Percentiles rank a stretch among this genome's conserved stretches.
Conservation (phyloP, 1,284 basidiomycete species). For the Ustilago esculenta region DNA sequence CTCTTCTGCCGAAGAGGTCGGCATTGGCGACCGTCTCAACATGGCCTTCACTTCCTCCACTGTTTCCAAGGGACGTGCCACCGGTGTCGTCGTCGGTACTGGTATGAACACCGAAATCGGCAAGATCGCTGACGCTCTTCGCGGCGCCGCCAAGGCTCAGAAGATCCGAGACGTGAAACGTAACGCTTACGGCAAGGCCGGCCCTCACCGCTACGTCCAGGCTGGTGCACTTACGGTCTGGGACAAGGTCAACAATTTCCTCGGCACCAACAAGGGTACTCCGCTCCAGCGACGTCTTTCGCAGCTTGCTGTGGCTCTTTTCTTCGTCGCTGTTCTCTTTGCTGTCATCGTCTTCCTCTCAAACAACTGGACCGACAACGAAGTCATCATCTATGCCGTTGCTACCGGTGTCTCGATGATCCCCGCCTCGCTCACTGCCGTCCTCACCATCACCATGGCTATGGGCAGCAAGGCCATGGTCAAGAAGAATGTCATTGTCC, state of each 20-base stretch:
- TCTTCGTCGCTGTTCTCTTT: slow-evolving; percentile 65
- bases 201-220: slow-evolving; percentile 67
- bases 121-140: slow-evolving; percentile 63
- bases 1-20: slow-evolving; percentile 46
- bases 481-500: slow-evolving; percentile 71
- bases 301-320: slow-evolving; percentile 65
- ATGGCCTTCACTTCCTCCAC: slow-evolving; percentile 74
- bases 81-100: slow-evolving; percentile 73
- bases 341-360: slow-evolving; percentile 67
- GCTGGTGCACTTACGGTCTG: slow-evolving; percentile 66
- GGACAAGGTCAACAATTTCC: slow-evolving; percentile 66
- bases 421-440: slow-evolving; percentile 68
- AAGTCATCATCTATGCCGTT: slow-evolving; percentile 68
- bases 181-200: slow-evolving; percentile 68
- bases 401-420: slow-evolving; percentile 72
- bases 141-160: slow-evolving; percentile 53
- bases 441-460: slow-evolving; percentile 69
- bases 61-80: slow-evolving; percentile 76
- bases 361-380: slow-evolving; percentile 66
- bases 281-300: slow-evolving; percentile 67
- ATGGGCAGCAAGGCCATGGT: slow-evolving; percentile 73
- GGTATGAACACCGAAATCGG: slow-evolving; percentile 72
- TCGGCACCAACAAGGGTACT: slow-evolving; percentile 67
- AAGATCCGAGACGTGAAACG: slow-evolving; percentile 70
- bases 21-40: slow-evolving; percentile 73